Evolutionary conservation across 2,329 filamentous ascomycete genomes (phyloP), one percentile per base, ranked within the genome.

Genomic region (Botrytis aclada): DNA sequence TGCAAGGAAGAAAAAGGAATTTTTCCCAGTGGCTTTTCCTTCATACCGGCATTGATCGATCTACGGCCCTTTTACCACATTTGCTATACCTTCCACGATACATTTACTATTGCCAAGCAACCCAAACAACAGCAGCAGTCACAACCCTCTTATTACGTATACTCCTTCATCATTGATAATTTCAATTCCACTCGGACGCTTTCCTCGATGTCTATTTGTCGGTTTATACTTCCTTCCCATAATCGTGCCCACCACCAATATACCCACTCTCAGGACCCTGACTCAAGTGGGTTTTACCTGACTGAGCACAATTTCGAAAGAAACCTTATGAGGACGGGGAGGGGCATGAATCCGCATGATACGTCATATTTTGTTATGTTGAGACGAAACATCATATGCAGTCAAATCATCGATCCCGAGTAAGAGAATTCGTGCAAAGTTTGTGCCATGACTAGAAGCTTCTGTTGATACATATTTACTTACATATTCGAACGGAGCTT

Each of bases 151-250:
- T 56, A n/a, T 56, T 67, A 67, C 47, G 18, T 67, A 56, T 12
- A 67, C 65, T 56, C 65, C 64, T 54, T 29, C 47, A 56, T 56
- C 65, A 56, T 67, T 67, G 47, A 56, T 41, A 67, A 41, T 41
- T 16, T 3, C 22, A 16, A 41, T 67, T 39, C 10, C 25, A 54
- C 20, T 56, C 32, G 22, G 64, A 41, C 22, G 14, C 34, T 67
- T 25, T 8, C 20, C 25, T 39, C 25, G 8, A 16, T 12, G 16
- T 20, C 32, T 12, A 67, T 67, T 67, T 47, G 34, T 56, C n/a
- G 51, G 14, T 56, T 18, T 56, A 8, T 3, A 16, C n/a, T 29
- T 41, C 65, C 22, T 32, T 22, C 16, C 25, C 64, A 39, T 22
- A 37, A 67, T 39, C 29, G 25, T 63, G n/a, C 25, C 47, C 34